Percentiles rank a stretch among this genome's conserved stretches.
These are phyloP conservation scores for Clathrospora elynae DNA, from an alignment of 2,329 filamentous ascomycete genomes.

Conservation along the genomic window DNA sequence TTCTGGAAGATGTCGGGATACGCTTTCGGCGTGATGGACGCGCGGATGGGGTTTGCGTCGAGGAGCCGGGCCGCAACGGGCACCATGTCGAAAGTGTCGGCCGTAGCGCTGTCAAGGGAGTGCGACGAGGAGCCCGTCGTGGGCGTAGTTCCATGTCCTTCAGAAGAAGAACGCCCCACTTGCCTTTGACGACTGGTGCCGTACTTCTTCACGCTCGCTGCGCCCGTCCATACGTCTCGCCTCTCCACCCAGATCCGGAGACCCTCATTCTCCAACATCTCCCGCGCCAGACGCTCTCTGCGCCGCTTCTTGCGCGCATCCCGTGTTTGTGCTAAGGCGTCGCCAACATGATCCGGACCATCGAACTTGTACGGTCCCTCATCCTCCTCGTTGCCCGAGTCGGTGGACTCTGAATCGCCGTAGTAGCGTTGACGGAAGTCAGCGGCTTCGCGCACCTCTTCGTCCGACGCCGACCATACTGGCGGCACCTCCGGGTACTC, in stretches of 20 bases:
- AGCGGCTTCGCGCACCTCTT: conserved; percentile 38
- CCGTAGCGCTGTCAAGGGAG: conserved; percentile 8
- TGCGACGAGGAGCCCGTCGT: conserved; percentile 12
- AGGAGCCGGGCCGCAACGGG: conserved; percentile 77
- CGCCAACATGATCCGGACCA: conserved; percentile 52
- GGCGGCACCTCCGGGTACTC: conserved; percentile 46
- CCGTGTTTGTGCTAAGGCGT: conserved; percentile 40
- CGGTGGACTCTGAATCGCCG: conserved; percentile 40
- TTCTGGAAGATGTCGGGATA: conserved; percentile 90
- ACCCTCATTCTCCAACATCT: conserved; percentile 74
- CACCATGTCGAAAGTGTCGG: conserved; percentile 55
- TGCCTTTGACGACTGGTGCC: conserved; percentile 16
- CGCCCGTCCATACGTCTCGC: conserved; percentile 85
- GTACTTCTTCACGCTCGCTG: conserved; percentile 56
- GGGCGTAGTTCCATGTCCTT: conserved; percentile 12
- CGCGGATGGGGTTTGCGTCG: conserved; percentile 73
- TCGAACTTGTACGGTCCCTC: conserved; percentile 51
- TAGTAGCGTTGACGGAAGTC: conserved; percentile 54
- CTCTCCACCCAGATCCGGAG: conserved; percentile 77
- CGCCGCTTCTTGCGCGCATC: conserved; percentile 47
- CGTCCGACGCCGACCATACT: conserved; percentile 42
- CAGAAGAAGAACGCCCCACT: conserved; percentile 3
- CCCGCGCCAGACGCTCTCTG: conserved; percentile 45
- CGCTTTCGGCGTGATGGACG: conserved; percentile 72
- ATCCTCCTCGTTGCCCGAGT: conserved; percentile 35